phyloP scores from a whole-genome alignment of 225 moss, liverwort and hornwort genomes.

The Straminergon stramineum region DNA sequence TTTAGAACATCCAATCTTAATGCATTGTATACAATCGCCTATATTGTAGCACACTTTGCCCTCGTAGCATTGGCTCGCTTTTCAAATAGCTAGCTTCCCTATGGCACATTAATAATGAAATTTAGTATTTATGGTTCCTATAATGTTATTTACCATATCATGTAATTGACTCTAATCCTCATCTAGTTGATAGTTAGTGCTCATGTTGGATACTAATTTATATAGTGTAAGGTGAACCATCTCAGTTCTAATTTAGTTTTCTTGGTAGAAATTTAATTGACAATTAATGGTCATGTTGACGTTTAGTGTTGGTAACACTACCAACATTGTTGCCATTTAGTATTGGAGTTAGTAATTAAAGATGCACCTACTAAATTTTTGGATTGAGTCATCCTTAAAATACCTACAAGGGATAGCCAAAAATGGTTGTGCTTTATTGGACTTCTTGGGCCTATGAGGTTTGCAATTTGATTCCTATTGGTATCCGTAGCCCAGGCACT shows the following conservation, averaged over 20 bases:
- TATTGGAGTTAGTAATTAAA: neutral
- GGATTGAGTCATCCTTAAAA: too few species aligned
- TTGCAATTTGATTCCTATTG: neutral
- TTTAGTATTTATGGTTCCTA: neutral
- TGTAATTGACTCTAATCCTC: accelerated
- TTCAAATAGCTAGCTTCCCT: neutral
- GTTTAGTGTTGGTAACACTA: neutral
- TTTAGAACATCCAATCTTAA: neutral
- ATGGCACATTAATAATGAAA: neutral
- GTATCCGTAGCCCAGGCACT: too few species aligned
- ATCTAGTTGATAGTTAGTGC: neutral
- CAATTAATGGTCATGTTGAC: neutral
- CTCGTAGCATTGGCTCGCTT: neutral
- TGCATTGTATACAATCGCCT: too few species aligned
- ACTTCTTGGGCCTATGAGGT: too few species aligned
- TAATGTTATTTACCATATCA: neutral
- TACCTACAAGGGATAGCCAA: too few species aligned
- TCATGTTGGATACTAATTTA: neutral
- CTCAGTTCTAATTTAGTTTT: neutral
- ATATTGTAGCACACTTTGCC: accelerated
- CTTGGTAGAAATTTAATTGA: neutral
- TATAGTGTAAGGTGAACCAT: neutral
- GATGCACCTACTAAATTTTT: neutral
- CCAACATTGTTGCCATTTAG: neutral
- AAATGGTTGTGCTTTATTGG: too few species aligned